A percentile compares a stretch with the other conserved stretches of the same genome.
These are phyloP conservation scores for Malassezia brasiliensis DNA, from an alignment of 1,284 basidiomycete genomes.

Conservation along the genomic window DNA sequence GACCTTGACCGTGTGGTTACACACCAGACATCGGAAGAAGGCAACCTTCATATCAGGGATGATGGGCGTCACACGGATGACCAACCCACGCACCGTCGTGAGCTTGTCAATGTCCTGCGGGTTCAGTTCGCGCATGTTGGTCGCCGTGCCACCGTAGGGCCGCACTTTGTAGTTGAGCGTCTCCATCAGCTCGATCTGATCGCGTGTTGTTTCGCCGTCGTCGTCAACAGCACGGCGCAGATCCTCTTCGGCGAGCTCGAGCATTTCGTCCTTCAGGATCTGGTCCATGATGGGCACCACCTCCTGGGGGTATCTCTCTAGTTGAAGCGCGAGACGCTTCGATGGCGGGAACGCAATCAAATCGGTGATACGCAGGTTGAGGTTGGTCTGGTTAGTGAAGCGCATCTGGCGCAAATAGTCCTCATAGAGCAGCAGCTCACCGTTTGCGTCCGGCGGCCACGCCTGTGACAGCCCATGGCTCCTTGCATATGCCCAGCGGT, in stretches of 20 bases:
- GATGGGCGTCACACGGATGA: conserved; percentile 91
- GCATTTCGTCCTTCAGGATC: conserved; percentile 66
- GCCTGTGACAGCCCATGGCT: conserved; percentile 53
- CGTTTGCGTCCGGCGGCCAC: conserved; percentile 26
- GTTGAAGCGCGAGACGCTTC: conserved; percentile 58
- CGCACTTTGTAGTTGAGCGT: conserved; percentile 75
- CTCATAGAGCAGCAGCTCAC: conserved; percentile 59
- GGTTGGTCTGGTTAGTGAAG: conserved; percentile 69
- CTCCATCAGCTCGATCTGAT: conserved; percentile 41
- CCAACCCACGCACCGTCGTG: conserved; percentile 85
- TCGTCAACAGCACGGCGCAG: conserved; percentile 61
- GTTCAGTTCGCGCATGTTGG: conserved; percentile 50
- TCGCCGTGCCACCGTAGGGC: conserved; percentile 66
- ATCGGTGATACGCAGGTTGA: conserved; percentile 84
- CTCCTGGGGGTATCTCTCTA: conserved; percentile 90
- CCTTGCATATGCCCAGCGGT: conserved; percentile 67
- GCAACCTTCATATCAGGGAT: conserved; percentile 97
- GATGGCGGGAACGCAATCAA: conserved; percentile 77
- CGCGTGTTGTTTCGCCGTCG: conserved; percentile 58
- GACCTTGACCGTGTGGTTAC: conserved; percentile 84
- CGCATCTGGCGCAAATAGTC: conserved; percentile 75
- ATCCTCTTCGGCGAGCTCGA: conserved; percentile 56
- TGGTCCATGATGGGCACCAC: conserved; percentile 95
- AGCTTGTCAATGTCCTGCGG: conserved; percentile 55
- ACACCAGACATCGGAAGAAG: conserved; percentile 95